These are phyloP conservation scores for Cucurbita pepo DNA, from an alignment of 306 rosid species.

Conservation along the genomic window DNA sequence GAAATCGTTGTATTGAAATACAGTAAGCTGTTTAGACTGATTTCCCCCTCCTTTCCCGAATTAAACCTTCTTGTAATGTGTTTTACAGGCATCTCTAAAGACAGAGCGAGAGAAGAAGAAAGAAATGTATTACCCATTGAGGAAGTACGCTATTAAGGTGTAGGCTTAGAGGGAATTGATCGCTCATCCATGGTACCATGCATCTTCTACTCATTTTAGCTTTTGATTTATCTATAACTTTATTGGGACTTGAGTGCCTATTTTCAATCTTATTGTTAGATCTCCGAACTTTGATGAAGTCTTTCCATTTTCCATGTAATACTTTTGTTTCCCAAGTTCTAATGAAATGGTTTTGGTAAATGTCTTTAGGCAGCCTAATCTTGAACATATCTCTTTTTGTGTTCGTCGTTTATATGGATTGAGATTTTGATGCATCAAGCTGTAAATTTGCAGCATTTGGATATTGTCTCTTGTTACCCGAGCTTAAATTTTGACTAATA, in stretches of 20 bases:
- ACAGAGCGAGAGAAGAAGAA: constrained; percentile 75
- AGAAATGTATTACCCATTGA: constrained; percentile 57
- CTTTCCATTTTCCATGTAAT: not conserved
- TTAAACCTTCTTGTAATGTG: not conserved
- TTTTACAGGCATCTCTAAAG: constrained; percentile 54
- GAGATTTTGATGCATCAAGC: not conserved
- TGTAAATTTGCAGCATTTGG: not conserved
- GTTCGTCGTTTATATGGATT: not conserved
- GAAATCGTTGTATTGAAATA: not conserved
- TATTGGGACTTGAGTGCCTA: constrained; percentile 2
- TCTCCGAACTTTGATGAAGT: not conserved
- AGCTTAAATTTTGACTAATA: not conserved
- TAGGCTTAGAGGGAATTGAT: constrained; percentile 18
- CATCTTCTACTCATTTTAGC: constrained; percentile 10
- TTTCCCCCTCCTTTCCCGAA: too few species aligned
- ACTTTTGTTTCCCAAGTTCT: not conserved
- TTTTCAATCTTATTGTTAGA: not conserved
- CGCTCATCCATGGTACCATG: constrained; percentile 1
- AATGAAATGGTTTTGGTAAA: not conserved
- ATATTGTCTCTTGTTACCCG: not conserved
- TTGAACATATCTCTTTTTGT: not conserved
- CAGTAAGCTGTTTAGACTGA: not conserved
- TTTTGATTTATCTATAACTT: constrained; percentile 2
- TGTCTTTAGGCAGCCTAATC: not conserved
- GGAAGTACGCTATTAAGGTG: constrained; percentile 86